Percentiles rank a stretch among this genome's conserved stretches.
Conservation (phyloP, 352 stramenopile genomes). For the Phytophthora chlamydospora region DNA sequence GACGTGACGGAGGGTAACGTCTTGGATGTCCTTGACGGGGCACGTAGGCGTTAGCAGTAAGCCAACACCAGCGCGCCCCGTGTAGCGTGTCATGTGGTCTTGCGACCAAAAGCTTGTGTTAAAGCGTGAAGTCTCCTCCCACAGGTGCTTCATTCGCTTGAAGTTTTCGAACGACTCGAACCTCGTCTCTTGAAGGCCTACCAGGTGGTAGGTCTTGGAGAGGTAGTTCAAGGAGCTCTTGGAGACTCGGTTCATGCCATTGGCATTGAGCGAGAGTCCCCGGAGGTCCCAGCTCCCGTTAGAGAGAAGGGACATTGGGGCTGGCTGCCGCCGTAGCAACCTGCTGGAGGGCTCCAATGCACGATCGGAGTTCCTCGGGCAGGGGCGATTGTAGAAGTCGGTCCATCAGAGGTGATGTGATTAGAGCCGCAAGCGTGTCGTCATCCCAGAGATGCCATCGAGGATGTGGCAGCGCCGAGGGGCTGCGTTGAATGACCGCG, state of each 20-base stretch:
- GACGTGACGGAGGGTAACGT: not conserved
- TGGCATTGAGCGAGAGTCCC: slow-evolving; percentile 1
- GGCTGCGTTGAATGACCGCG: not conserved
- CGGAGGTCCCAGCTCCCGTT: not conserved
- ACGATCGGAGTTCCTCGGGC: not conserved
- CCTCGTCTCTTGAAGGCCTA: slow-evolving; percentile 8
- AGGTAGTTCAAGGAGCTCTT: not conserved
- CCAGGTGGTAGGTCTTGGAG: slow-evolving; percentile 1
- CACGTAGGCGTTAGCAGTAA: slow-evolving; percentile 8
- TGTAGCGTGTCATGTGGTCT: slow-evolving; percentile 15
- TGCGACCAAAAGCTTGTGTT: slow-evolving; percentile 25
- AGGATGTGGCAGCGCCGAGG: not conserved
- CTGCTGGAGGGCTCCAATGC: not conserved
- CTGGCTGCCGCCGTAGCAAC: not conserved
- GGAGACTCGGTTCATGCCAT: not conserved
- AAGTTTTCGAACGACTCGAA: slow-evolving; percentile 2
- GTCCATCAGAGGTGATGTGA: not conserved
- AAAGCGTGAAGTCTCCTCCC: slow-evolving; percentile 6
- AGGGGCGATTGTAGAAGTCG: not conserved
- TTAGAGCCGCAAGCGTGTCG: not conserved
- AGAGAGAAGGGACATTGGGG: not conserved
- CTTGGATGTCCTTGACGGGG: not conserved
- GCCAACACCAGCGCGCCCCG: slow-evolving; percentile 3
- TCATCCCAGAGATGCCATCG: slow-evolving; percentile 6
- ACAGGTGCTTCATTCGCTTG: slow-evolving; percentile 7